phyloP scores from a whole-genome alignment of 1,284 basidiomycete species.

The Heterobasidion parviporum region DNA sequence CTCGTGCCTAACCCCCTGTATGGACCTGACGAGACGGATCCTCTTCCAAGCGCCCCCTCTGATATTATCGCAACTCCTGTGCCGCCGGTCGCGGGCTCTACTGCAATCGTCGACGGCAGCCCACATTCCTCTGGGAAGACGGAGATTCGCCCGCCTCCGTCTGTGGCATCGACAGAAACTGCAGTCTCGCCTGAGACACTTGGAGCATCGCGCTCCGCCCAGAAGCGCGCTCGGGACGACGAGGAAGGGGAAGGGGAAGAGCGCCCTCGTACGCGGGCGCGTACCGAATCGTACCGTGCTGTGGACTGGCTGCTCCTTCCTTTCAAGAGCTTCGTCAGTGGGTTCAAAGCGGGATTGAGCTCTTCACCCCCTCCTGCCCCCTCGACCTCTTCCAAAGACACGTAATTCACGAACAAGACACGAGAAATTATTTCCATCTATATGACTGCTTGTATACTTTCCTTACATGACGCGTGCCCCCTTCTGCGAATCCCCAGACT shows the following conservation, averaged over 20 bases:
- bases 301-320: slow-evolving; percentile 48
- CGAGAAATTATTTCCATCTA: neutral
- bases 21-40: neutral
- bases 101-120: slow-evolving; percentile 1
- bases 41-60: neutral
- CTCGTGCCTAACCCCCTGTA: neutral
- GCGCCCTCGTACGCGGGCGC: slow-evolving; percentile 34
- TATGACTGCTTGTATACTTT: neutral
- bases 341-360: slow-evolving; percentile 52
- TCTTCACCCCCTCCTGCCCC: neutral
- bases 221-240: slow-evolving; percentile 40
- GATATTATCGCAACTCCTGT: neutral
- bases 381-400: slow-evolving; percentile 1
- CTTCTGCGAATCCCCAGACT: too few relatives aligned
- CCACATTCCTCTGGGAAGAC: slow-evolving; percentile 10
- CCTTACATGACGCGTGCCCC: neutral
- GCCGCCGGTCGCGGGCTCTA: neutral
- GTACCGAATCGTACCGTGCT: slow-evolving; percentile 34
- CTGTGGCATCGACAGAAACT: slow-evolving; percentile 35
- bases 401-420: neutral
- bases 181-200: slow-evolving; percentile 22
- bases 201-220: slow-evolving; percentile 13
- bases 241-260: slow-evolving; percentile 25
- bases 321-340: slow-evolving; percentile 52
- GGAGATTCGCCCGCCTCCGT: slow-evolving; percentile 23